Conservation (phyloP, 169 alveolate genomes). For the Babesia ovis region DNA sequence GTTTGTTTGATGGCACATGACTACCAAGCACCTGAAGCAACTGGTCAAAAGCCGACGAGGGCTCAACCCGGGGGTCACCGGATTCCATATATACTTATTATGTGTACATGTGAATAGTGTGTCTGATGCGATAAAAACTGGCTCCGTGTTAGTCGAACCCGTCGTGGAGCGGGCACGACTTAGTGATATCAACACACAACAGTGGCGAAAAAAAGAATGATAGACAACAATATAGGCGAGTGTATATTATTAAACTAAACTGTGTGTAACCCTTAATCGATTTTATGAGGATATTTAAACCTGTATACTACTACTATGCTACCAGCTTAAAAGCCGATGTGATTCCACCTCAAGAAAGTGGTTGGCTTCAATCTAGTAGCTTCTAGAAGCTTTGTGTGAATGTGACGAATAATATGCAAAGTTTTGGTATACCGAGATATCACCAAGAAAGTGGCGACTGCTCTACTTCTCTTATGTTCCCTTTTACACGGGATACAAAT, state of each 20-base stretch:
- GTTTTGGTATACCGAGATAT: too few relatives aligned
- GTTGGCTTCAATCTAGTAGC: too few relatives aligned
- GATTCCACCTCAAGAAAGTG: not conserved
- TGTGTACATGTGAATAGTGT: not conserved
- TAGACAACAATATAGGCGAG: not conserved
- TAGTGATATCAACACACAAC: not conserved
- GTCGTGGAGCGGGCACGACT: not conserved
- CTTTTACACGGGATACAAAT: slow-evolving; percentile 55
- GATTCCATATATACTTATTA: slow-evolving; percentile 6
- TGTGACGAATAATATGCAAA: too few relatives aligned
- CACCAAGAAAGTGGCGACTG: slow-evolving; percentile 21
- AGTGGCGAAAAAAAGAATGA: not conserved
- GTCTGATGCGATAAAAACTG: not conserved
- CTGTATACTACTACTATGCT: not conserved
- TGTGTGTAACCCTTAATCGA: not conserved
- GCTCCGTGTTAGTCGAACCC: not conserved
- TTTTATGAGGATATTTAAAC: not conserved
- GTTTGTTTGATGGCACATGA: not conserved
- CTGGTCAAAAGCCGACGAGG: slow-evolving; percentile 25
- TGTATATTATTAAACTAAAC: not conserved
- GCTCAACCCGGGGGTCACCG: not conserved
- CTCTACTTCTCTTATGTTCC: slow-evolving; percentile 47
- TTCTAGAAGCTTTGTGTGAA: too few relatives aligned
- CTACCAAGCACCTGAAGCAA: slow-evolving; percentile 34
- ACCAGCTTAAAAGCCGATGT: not conserved